These are phyloP conservation scores for Pseudopyricularia cyperi DNA, from an alignment of 2,329 filamentous ascomycete genomes.

Conservation along the genomic window DNA sequence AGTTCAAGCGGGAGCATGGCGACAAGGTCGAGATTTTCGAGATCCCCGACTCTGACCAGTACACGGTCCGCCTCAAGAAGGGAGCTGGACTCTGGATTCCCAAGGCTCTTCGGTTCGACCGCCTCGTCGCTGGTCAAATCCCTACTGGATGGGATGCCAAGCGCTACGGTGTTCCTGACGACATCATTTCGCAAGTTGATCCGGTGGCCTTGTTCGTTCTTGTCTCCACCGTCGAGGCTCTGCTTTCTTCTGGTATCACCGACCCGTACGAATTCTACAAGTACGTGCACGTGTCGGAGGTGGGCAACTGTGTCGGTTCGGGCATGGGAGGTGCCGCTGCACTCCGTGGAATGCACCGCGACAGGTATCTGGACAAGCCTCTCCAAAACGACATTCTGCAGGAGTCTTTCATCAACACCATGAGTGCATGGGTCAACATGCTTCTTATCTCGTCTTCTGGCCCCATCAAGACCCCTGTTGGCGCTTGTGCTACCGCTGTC, in stretches of 20 bases:
- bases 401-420: conserved; percentile 99
- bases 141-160: conserved; percentile 96
- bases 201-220: conserved; percentile 92
- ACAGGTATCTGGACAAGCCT: conserved; percentile 91
- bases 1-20: conserved; percentile 93
- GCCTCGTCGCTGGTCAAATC: conserved; percentile 91
- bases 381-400: conserved; percentile 98
- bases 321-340: conserved; percentile 93
- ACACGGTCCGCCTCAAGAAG: conserved; percentile 88
- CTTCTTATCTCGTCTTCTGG: conserved; percentile 86
- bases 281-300: conserved; percentile 95
- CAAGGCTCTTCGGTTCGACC: conserved; percentile 93
- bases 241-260: conserved; percentile 87
- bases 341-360: conserved; percentile 95
- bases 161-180: conserved; percentile 89
- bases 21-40: conserved; percentile 98
- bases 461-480: conserved; percentile 96
- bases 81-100: conserved; percentile 90
- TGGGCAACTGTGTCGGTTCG: conserved; percentile 96
- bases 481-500: conserved; percentile 92
- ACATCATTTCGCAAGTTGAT: conserved; percentile 96
- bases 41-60: conserved; percentile 86
- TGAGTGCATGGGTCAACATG: conserved; percentile 99
- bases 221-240: conserved; percentile 82
- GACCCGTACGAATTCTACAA: conserved; percentile 99